These are phyloP conservation scores for Boletus reticuloceps DNA, from an alignment of 768 basidiomycete genomes.

Conservation along the genomic window DNA sequence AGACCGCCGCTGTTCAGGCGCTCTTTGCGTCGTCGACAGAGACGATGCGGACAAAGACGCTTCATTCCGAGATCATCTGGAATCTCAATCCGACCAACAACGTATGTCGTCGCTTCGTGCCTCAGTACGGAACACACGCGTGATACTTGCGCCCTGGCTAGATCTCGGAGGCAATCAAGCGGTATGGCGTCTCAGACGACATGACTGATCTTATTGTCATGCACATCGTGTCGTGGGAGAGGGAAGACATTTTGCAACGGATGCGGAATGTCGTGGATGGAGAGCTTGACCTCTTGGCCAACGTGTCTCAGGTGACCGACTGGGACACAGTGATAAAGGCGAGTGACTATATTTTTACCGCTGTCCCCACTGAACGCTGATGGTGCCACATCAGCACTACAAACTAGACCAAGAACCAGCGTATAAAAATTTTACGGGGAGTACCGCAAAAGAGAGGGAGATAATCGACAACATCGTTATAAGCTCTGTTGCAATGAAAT, in stretches of 20 bases:
- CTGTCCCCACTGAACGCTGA: neutral
- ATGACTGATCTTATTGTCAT: constrained; percentile 71
- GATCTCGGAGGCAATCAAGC: constrained; percentile 86
- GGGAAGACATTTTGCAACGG: constrained; percentile 42
- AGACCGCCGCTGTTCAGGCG: constrained; percentile 82
- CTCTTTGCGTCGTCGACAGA: constrained; percentile 63
- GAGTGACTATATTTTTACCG: constrained; percentile 8
- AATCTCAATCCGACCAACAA: constrained; percentile 85
- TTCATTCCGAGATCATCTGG: constrained; percentile 93
- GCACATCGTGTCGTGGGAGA: constrained; percentile 48
- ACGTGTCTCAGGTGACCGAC: constrained; percentile 53
- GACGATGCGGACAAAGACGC: constrained; percentile 72
- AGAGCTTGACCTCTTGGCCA: constrained; percentile 44
- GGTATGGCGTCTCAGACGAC: constrained; percentile 77
- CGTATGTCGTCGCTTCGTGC: constrained; percentile 37
- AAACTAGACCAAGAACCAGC: constrained; percentile 60
- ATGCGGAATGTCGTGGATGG: constrained; percentile 65
- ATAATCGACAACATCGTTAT: constrained; percentile 65
- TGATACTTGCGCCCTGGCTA: constrained; percentile 25
- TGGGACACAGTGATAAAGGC: constrained; percentile 79
- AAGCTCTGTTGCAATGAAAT: constrained; percentile 83
- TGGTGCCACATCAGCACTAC: constrained; percentile 49
- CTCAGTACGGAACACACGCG: neutral
- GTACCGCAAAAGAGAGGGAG: constrained; percentile 35
- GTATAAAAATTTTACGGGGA: constrained; percentile 33